Conservation (phyloP, 441 rosid species). For the Pelargonium myrrhifolium region DNA sequence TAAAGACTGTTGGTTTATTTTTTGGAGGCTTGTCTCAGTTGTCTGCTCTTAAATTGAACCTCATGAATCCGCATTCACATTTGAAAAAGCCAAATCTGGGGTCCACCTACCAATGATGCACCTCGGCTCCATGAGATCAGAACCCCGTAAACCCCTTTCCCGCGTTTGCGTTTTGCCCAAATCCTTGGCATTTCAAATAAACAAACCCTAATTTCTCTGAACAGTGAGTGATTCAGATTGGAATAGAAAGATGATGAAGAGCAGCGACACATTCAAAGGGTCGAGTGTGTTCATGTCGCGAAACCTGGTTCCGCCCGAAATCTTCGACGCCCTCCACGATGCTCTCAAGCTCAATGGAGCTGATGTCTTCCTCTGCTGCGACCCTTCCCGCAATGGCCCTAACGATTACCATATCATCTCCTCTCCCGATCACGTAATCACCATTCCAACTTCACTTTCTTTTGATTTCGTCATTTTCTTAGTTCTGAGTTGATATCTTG, state of each 20-base stretch:
- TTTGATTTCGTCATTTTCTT: not conserved
- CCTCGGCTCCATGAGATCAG: not conserved
- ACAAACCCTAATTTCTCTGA: conserved; percentile 6
- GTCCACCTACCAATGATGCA: not conserved
- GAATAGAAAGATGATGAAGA: conserved; percentile 33
- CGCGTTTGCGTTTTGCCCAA: conserved; percentile 9
- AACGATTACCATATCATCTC: conserved; percentile 78
- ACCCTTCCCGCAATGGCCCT: conserved; percentile 70
- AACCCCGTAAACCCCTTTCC: conserved; percentile 4
- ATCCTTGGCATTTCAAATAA: not conserved
- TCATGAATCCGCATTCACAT: too few relatives aligned
- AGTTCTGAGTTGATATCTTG: not conserved
- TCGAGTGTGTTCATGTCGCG: conserved; percentile 78
- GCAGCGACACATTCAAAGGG: conserved; percentile 59
- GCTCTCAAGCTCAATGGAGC: conserved; percentile 84
- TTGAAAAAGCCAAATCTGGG: too few relatives aligned
- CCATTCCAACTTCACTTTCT: not conserved
- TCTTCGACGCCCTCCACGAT: conserved; percentile 78
- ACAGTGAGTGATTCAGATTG: not conserved
- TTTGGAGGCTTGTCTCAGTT: too few relatives aligned
- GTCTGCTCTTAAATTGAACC: too few relatives aligned
- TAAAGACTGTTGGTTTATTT: too few relatives aligned
- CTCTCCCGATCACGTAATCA: conserved; percentile 59
- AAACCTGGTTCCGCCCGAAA: conserved; percentile 81
- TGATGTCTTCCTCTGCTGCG: conserved; percentile 81